These are phyloP conservation scores for Esteya vermicola DNA, from an alignment of 2,329 filamentous ascomycete genomes.

Conservation along the genomic window DNA sequence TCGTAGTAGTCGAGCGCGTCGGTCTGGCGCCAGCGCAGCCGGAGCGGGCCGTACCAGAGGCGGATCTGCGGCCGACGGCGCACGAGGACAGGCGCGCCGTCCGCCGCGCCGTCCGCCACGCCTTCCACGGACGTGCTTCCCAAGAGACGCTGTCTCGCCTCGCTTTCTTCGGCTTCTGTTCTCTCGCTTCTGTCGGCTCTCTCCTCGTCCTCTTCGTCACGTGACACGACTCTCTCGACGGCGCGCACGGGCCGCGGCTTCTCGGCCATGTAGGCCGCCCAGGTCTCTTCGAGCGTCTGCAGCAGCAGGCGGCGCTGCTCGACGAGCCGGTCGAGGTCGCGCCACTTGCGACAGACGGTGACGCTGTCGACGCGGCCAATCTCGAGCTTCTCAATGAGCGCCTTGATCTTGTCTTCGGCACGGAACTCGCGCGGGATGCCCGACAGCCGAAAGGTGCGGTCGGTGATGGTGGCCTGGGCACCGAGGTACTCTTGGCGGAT, in stretches of 20 bases:
- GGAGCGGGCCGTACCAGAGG: constrained; percentile 66
- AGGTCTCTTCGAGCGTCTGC: constrained; percentile 65
- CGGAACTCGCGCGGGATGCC: constrained; percentile 71
- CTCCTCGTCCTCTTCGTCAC: not conserved
- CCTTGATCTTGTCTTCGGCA: constrained; percentile 69
- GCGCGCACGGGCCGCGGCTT: constrained; percentile 18
- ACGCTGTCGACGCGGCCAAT: constrained; percentile 87
- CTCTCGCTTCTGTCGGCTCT: constrained; percentile 12
- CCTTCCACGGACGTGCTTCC: constrained; percentile 21
- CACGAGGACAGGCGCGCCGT: constrained; percentile 16
- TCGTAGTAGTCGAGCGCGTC: constrained; percentile 94
- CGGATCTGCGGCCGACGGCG: constrained; percentile 53
- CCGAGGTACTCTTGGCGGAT: constrained; percentile 84
- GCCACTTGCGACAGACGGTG: constrained; percentile 78
- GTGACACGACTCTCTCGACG: not conserved
- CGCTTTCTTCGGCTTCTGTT: constrained; percentile 27
- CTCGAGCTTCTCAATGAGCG: constrained; percentile 72
- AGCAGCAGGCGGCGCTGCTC: constrained; percentile 50
- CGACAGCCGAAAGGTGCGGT: constrained; percentile 81
- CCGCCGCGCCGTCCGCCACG: not conserved
- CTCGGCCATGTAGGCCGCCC: constrained; percentile 61
- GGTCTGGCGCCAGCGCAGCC: constrained; percentile 54
- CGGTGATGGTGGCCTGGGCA: constrained; percentile 87
- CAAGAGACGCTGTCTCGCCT: constrained; percentile 48
- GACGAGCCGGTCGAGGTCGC: constrained; percentile 61